Base-by-base conservation (phyloP, 164 flowering plant genomes). In the Annona squamosa region DNA sequence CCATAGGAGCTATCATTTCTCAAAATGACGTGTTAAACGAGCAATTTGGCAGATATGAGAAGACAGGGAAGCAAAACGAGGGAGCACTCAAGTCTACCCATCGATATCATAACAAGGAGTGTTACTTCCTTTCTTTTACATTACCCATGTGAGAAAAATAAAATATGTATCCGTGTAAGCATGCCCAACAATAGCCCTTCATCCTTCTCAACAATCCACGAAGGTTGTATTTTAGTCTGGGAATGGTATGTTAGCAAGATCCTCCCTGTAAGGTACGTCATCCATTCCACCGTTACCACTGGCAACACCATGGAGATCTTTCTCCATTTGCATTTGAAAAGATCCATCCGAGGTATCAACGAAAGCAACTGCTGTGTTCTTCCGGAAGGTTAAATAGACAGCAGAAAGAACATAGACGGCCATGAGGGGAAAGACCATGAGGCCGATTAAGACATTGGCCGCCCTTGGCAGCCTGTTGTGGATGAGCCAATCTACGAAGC, bases 171-270 rank as follows among this genome's bases (percentile, higher is more conserved):
- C 37, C 37, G 37, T 26, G 37, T 26, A 26, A 26, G 37, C 37
- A 26, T 26, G 37, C 37, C 37, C 37, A 26, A 26, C 37, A 26
- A 1, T 26, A 26, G 37, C 37, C 37, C 37, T 26, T 26, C 37
- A 26, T 26, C 37, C 37, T 26, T 26, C 37, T 26, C 37, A 26
- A 26, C 37, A 26, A 0, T 26, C 37, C 37, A 26, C 37, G 37
- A 26, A 26, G 9, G 63, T 4, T 42, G 26, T 18, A n/a, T 17
- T 71, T 70, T 76, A 78, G 3, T 46, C 5, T 6, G 93, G 94
- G 2, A 90, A 71, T 18, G 90, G 90, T 52, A 90, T 83, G 47
- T 89, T 82, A 2, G 92, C 90, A 63, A 88, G 85, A 77, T 89
- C 96, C 79, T 88, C 89, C 74, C 94, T 86, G 66, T 82, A 83